phyloP scores from a whole-genome alignment of 352 stramenopile genomes.

The Globisporangium mamillatum region DNA sequence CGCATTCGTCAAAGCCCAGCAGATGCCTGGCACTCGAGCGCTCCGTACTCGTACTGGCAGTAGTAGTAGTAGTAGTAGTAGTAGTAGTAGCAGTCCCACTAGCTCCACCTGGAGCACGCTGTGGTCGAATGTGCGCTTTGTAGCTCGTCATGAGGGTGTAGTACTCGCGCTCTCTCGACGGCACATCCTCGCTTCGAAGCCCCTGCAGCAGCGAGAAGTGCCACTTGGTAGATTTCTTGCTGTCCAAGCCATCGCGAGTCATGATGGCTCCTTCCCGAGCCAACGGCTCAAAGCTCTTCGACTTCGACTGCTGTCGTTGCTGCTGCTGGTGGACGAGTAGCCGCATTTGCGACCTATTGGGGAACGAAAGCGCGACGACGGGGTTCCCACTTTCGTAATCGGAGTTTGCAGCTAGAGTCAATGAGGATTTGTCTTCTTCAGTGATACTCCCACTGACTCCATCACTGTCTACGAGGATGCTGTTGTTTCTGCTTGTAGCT shows the following conservation, averaged over 20 bases:
- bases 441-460: neutral
- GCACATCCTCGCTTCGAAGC: conserved; percentile 32
- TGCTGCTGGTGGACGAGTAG: conserved; percentile 6
- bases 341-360: neutral
- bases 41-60: neutral
- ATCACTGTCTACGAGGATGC: neutral
- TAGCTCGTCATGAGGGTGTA: conserved; percentile 61
- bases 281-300: neutral
- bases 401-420: too few species aligned
- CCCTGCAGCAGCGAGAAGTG: conserved; percentile 33
- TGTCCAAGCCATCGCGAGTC: neutral
- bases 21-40: neutral
- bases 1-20: neutral
- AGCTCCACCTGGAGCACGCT: neutral
- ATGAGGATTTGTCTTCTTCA: neutral
- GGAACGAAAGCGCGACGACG: neutral
- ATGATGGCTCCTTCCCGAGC: neutral
- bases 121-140: conserved; percentile 37
- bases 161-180: conserved; percentile 45
- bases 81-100: too few species aligned
- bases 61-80: neutral
- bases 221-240: conserved; percentile 25
- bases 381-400: neutral
- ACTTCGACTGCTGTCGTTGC: conserved; percentile 3
- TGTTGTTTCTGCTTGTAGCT: neutral